These are phyloP conservation scores for Fusarium transvaalense DNA, from an alignment of 2,329 filamentous ascomycete genomes.

Conservation along the genomic window DNA sequence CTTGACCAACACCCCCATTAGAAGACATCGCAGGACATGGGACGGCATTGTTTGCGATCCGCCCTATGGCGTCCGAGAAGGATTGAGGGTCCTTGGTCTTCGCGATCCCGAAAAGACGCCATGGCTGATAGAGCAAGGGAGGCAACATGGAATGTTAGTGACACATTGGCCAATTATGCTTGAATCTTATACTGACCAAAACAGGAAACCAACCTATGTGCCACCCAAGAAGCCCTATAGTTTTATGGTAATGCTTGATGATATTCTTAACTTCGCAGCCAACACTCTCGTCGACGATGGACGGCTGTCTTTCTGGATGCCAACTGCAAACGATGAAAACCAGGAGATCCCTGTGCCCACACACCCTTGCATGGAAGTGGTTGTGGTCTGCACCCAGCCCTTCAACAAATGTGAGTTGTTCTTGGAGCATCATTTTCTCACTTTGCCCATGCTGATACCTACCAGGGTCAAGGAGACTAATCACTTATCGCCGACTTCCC, in stretches of 20 bases:
- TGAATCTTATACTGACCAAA: slow-evolving; percentile 27
- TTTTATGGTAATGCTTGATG: slow-evolving; percentile 89
- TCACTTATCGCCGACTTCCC: slow-evolving; percentile 82
- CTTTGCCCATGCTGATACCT: not conserved
- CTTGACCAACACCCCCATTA: slow-evolving; percentile 86
- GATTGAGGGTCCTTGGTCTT: slow-evolving; percentile 85
- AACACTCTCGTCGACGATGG: slow-evolving; percentile 82
- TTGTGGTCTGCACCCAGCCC: slow-evolving; percentile 82
- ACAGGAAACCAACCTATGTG: slow-evolving; percentile 73
- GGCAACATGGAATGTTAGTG: slow-evolving; percentile 74
- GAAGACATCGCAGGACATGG: slow-evolving; percentile 69
- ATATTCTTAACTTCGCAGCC: slow-evolving; percentile 86
- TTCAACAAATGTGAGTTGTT: slow-evolving; percentile 84
- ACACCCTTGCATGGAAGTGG: slow-evolving; percentile 79
- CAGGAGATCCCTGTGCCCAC: slow-evolving; percentile 81
- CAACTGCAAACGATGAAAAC: slow-evolving; percentile 84
- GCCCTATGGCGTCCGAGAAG: slow-evolving; percentile 94
- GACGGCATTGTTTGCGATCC: slow-evolving; percentile 97
- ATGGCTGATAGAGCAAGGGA: slow-evolving; percentile 76
- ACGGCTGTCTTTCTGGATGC: slow-evolving; percentile 96
- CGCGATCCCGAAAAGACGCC: slow-evolving; percentile 73
- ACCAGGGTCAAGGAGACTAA: slow-evolving; percentile 85
- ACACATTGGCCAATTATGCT: not conserved
- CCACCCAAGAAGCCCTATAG: slow-evolving; percentile 93
- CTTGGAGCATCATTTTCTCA: not conserved